Evolutionary conservation across 495 filamentous ascomycete genomes (phyloP), one percentile per base, ranked within the genome.

Genomic region (Apodospora peruviana): DNA sequence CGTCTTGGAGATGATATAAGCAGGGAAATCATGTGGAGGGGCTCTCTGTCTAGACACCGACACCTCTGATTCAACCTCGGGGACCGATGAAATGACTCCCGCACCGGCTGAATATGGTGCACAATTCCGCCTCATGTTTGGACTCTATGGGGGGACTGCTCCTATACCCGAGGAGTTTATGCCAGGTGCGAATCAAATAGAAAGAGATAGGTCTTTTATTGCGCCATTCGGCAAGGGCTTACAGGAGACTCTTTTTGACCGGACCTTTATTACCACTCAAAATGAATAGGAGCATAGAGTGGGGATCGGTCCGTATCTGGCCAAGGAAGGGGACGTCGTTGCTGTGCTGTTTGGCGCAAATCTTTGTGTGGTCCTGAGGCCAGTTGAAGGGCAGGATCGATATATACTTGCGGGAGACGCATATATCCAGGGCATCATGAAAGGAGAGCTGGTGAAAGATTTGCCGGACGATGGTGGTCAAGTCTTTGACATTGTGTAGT

Each of bases 41-140:
- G 25, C 40, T 16, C 40, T 43, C 18, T 43, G 40, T 43, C 8
- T 43, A 25, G 40, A 43, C 40, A 22, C 27, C 27, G 27, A 32
- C 27, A 32, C 27, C 27, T 32, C 18, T 22, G 40, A 43, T 16
- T 25, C 18, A 22, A 7, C 5, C 9, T 32, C 14, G 7, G 27
- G 21, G 23, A 12, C 1, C 12, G n/a, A 18, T 10, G 20, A 22
- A 12, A 4, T 22, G 4, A 16, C 23, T 22, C 40, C 40, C 21
- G 40, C 40, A 1, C 40, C 40, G 11, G 40, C 40, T 7, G 40
- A 43, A 4, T 43, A 12, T 43, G 40, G 7, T 8, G 8, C 8
- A 16, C 20, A 43, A 16, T 0, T 7, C 10, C 40, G 40, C 0
- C 20, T 43, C 5, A 5, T 43, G 0, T 43, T 43, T 43, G 23